Base-by-base conservation (phyloP, 1,284 basidiomycete species). In the Hortiboletus rubellus region DNA sequence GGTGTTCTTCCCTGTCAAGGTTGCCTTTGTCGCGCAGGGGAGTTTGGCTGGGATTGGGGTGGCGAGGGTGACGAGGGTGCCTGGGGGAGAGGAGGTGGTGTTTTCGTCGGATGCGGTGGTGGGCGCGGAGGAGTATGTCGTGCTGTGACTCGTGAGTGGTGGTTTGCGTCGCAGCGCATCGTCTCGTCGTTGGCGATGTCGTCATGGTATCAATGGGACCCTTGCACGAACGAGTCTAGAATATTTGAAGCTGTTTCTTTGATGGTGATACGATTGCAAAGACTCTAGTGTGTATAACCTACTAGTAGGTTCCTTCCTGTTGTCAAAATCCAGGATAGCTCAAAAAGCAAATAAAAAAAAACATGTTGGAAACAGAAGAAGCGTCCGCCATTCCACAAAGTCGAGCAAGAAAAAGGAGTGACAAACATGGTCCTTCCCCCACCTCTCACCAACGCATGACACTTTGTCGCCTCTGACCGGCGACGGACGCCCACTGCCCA, bases 1-100 rank as follows among this genome's bases (percentile, higher is more conserved):
- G 17, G 84, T 83, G 12, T 96, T 98, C 80, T 99, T 98, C 91
- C 96, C 96, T 7, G 92, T 98, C 59, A 80, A 82, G 43, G 89
- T 97, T 10, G 77, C 82, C 14, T 98, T 98, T 70, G 84, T 90
- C 50, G 89, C 86, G 5, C 81, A 87, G 60, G 91, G 91, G 22
- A 92, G 87, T 64, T 73, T 96, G 56, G 85, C 87, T 0, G 89
- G 91, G 46, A 79, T 95, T 36, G 79, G 77, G 42, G 79, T 93
- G 24, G 81, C 76, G 1, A 77, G 74, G 46, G 85, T 90, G 33
- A 79, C 78, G 11, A 78, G 80, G 55, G 75, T 86, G 22, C 85
- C 82, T 10, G 81, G 79, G 24, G 86, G 83, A 8, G 85, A 84
- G 22, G 78, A 83, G 5, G 79, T 84, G 7, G 75, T 77, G n/a